Conservation (phyloP, 73 alveolate species). For the Breviolum minutum region DNA sequence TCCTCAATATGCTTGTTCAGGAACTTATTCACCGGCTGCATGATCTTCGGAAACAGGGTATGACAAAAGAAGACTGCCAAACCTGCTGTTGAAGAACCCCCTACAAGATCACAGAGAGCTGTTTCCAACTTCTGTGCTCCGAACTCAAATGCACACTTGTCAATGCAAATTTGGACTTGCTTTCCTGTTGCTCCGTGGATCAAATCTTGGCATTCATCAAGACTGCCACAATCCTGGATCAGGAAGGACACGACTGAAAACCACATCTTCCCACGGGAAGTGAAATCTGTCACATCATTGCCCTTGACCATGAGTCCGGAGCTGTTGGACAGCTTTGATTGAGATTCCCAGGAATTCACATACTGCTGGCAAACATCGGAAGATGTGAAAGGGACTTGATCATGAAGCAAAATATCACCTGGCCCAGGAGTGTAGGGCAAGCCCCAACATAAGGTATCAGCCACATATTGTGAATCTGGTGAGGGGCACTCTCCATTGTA, state of each 20-base stretch:
- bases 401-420: not conserved
- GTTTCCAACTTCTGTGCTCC: not conserved
- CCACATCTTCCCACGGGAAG: not conserved
- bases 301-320: not conserved
- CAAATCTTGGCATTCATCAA: not conserved
- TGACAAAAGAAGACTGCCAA: conserved; percentile 12
- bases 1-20: not conserved
- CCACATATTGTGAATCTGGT: not conserved
- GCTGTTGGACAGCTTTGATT: not conserved
- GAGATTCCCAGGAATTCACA: not conserved
- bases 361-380: not conserved
- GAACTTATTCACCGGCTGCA: conserved; percentile 1
- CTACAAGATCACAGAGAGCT: not conserved
- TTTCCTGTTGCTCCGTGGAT: not conserved
- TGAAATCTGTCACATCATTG: not conserved
- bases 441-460: not conserved
- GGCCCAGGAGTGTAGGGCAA: not conserved
- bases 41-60: not conserved
- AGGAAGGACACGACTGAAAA: not conserved
- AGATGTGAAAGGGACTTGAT: not conserved
- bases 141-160: not conserved
- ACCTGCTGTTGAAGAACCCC: not conserved
- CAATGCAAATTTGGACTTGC: not conserved
- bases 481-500: not conserved
- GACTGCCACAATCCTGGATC: not conserved